Conservation (phyloP, 108 stramenopile genomes). For the Heterococcus sp. region DNA sequence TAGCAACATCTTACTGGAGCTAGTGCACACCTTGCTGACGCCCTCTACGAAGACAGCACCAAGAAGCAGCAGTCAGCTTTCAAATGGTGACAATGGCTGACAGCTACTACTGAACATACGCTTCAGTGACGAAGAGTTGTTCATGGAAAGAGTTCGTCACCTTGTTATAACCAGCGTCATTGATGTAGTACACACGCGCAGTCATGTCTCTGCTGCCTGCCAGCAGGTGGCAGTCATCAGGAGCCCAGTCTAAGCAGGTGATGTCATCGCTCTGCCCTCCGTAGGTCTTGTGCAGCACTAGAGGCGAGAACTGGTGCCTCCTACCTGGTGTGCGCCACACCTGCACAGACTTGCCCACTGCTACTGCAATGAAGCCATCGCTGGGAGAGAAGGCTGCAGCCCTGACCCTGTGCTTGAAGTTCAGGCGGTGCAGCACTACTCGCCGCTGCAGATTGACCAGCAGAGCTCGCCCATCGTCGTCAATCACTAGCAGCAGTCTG, state of each 20-base stretch:
- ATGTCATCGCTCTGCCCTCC: slow-evolving; percentile 83
- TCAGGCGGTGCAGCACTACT: slow-evolving; percentile 84
- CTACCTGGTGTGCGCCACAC: slow-evolving; percentile 84
- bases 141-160: slow-evolving; percentile 12
- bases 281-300: slow-evolving; percentile 81
- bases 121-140: background rate
- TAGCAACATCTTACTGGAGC: too few species aligned
- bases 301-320: slow-evolving; percentile 82
- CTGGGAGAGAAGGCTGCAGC: slow-evolving; percentile 78
- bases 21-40: too few species aligned
- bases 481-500: slow-evolving; percentile 72
- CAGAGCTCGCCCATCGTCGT: slow-evolving; percentile 62
- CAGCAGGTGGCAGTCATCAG: slow-evolving; percentile 76
- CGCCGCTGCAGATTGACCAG: slow-evolving; percentile 63
- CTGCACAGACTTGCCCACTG: slow-evolving; percentile 81
- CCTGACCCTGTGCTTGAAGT: slow-evolving; percentile 76
- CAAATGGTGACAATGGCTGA: too few species aligned
- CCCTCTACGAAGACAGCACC: too few species aligned
- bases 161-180: slow-evolving; percentile 69
- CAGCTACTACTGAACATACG: too few species aligned
- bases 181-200: slow-evolving; percentile 78
- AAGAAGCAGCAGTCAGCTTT: too few species aligned
- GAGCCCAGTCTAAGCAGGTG: slow-evolving; percentile 75
- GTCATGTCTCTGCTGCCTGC: slow-evolving; percentile 61
- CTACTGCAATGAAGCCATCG: slow-evolving; percentile 81